Evolutionary conservation across 2,329 filamentous ascomycete genomes (phyloP).

Genomic region (Aspergillus tanneri): DNA sequence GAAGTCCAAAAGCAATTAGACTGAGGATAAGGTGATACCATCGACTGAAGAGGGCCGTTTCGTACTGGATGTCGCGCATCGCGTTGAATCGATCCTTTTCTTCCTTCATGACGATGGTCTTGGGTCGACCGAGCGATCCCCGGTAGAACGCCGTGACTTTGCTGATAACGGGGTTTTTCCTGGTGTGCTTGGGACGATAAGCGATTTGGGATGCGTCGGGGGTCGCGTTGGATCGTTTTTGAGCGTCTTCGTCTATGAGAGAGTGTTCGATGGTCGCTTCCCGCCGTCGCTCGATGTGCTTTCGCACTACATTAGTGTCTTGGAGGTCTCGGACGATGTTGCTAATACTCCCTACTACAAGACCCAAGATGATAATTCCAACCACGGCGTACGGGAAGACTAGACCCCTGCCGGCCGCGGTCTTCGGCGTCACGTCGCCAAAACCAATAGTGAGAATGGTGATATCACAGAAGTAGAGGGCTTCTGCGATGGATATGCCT

Average conservation of each 20-base stretch:
- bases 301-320: conserved; percentile 61
- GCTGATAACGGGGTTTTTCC: conserved; percentile 20
- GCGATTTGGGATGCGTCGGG: conserved; percentile 8
- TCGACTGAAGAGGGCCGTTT: conserved; percentile 63
- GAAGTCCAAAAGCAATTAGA: conserved; percentile 63
- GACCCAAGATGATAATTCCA: conserved; percentile 79
- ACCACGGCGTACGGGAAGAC: conserved; percentile 81
- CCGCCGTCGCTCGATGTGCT: conserved; percentile 57
- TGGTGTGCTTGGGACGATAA: conserved; percentile 10
- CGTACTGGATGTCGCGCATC: conserved; percentile 76
- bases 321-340: conserved; percentile 62
- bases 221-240: conserved; percentile 15
- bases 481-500: conserved; percentile 73
- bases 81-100: conserved; percentile 70
- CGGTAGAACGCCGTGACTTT: conserved; percentile 24
- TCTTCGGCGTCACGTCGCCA: conserved; percentile 60
- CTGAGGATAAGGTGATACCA: conserved; percentile 75
- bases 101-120: conserved; percentile 59
- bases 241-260: conserved; percentile 43
- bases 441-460: conserved; percentile 63
- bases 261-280: conserved; percentile 55
- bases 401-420: conserved; percentile 63
- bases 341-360: conserved; percentile 78
- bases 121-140: conserved; percentile 34
- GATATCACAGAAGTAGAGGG: conserved; percentile 76